Evolutionary conservation across 2,329 filamentous ascomycete species (phyloP), one percentile per base, ranked within the genome.

Genomic region (Knoxdaviesia capensis): DNA sequence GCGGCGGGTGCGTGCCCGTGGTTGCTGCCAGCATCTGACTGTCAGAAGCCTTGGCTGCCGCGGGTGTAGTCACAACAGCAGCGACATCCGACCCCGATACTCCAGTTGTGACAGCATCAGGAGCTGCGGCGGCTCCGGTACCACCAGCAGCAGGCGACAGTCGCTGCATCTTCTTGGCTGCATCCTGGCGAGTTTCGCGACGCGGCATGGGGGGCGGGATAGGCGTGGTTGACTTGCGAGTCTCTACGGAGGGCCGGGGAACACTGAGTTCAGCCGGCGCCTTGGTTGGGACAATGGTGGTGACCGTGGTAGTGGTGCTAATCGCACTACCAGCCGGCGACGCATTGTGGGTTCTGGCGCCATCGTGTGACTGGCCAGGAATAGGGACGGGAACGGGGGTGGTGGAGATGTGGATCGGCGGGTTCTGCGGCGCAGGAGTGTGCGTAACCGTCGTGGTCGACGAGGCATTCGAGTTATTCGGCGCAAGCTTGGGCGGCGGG

Each of bases 151-250:
- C 20, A 20, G 20, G 61, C 31, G 56, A 53, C 40, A 59, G 63
- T 7, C 31, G 36, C 34, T 35, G 11, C 30, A 36, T 43, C 31
- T 47, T 48, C 52, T 68, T 64, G 5, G 56, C 59, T 11, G 54
- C 54, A 31, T 63, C 61, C 39, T 55, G 64, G 20, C 65, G 58
- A 8, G 64, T 68, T 51, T 69, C 65, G 44, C 65, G 55, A 51
- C 61, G 63, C 20, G 54, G 50, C 5, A 56, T 45, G 7, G 58
- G 57, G 28, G 59, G 58, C 9, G 56, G 53, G 36, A 60, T 60
- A 20, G 59, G 58, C 1, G 59, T 59, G 30, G 52, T 49, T 2
- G 48, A 49, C 31, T 51, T 45, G 6, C 7, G 10, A 6, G 30
- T 28, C 29, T 37, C 42, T 4, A 35, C 11, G 20, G 20, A 20